A percentile compares a stretch with the other conserved stretches of the same genome.
phyloP scores from a whole-genome alignment of 2,329 filamentous ascomycete species.

The Ceratocystiopsis minuta region DNA sequence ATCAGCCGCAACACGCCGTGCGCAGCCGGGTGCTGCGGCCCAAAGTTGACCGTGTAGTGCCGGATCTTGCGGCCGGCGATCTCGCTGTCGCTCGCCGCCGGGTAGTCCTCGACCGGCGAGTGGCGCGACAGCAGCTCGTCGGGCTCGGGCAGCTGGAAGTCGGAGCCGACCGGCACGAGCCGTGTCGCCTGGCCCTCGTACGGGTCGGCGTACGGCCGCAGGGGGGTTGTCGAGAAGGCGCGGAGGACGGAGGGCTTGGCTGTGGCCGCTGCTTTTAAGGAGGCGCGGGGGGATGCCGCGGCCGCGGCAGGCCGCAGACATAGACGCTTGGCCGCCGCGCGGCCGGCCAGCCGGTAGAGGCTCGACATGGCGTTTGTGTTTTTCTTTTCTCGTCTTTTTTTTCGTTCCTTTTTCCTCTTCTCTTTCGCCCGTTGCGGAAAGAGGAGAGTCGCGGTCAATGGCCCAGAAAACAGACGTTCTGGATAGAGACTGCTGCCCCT shows the following conservation, averaged over 20 bases:
- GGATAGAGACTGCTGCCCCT: constrained; percentile 12
- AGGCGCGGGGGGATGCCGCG: neutral
- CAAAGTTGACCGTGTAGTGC: constrained; percentile 99
- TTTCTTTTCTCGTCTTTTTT: too few relatives aligned
- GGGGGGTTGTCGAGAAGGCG: constrained; percentile 45
- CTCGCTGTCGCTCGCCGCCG: constrained; percentile 29
- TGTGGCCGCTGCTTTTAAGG: constrained; percentile 1
- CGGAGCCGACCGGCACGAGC: constrained; percentile 45
- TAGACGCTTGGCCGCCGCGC: constrained; percentile 45
- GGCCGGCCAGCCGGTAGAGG: constrained; percentile 55
- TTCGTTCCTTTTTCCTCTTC: neutral
- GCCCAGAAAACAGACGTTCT: neutral
- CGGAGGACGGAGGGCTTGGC: constrained; percentile 18
- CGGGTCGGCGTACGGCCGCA: constrained; percentile 44
- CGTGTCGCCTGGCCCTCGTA: constrained; percentile 36
- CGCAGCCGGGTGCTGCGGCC: constrained; percentile 92
- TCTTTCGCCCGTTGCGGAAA: too few relatives aligned
- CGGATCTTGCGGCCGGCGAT: constrained; percentile 64
- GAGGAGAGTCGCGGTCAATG: constrained; percentile 8
- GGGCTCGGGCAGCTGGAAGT: constrained; percentile 36
- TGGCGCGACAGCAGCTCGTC: constrained; percentile 15
- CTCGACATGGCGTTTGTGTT: constrained; percentile 39
- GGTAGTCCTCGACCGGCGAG: constrained; percentile 15
- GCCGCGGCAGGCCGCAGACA: constrained; percentile 28
- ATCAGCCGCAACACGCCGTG: constrained; percentile 97